phyloP scores from a whole-genome alignment of 768 basidiomycete species.

The Amanita pseudoporphyria region DNA sequence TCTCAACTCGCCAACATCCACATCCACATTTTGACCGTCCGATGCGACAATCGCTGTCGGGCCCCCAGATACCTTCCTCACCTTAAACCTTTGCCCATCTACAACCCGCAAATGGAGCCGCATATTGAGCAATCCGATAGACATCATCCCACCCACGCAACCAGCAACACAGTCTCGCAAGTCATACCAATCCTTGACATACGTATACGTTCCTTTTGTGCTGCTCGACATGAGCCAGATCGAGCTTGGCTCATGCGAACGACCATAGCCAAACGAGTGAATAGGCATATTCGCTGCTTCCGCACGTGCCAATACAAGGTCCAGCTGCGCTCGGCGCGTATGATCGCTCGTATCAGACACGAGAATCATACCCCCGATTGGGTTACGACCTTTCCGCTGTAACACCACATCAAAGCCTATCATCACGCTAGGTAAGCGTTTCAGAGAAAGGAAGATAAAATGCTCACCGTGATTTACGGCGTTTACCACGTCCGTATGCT shows the following conservation, averaged over 20 bases:
- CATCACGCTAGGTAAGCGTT: not conserved
- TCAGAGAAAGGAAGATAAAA: not conserved
- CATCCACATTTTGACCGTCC: conserved; percentile 93
- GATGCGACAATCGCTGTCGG: conserved; percentile 77
- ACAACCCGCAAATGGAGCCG: conserved; percentile 93
- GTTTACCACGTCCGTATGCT: conserved; percentile 95
- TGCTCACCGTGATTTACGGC: conserved; percentile 87
- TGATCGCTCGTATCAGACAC: conserved; percentile 91
- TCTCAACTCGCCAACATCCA: conserved; percentile 88
- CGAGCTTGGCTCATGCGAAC: conserved; percentile 94
- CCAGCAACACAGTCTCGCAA: conserved; percentile 92
- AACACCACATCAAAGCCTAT: conserved; percentile 86
- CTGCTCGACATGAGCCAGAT: conserved; percentile 99
- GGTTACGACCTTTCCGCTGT: conserved; percentile 88
- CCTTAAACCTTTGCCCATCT: conserved; percentile 83
- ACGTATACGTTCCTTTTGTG: conserved; percentile 95
- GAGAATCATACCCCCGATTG: conserved; percentile 84
- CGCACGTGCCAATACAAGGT: conserved; percentile 91
- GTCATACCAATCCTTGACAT: conserved; percentile 97
- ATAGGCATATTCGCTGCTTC: conserved; percentile 97
- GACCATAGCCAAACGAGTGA: conserved; percentile 94
- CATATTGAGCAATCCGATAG: conserved; percentile 86
- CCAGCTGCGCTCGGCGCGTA: conserved; percentile 94
- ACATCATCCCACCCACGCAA: conserved; percentile 94
- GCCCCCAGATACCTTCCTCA: conserved; percentile 91